A percentile compares a stretch with the other conserved stretches of the same genome.
Evolutionary conservation across 345 rosid genomes (phyloP).

Genomic region (Gossypium turneri): DNA sequence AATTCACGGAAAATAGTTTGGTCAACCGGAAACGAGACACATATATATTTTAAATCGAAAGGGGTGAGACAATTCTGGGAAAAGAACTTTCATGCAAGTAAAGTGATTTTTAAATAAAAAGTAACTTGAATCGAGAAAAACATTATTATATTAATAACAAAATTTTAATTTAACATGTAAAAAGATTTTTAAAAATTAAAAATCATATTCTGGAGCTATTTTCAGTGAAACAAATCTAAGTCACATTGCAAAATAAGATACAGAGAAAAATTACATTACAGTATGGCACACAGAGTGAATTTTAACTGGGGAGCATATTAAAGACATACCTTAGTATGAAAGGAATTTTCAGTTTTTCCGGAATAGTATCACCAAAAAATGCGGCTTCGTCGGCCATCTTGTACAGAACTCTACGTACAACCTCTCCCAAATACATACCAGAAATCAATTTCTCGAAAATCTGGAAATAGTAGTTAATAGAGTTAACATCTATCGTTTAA

Average conservation of each 20-base stretch:
- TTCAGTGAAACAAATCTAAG: background rate
- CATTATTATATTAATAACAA: too few relatives aligned
- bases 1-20: too few relatives aligned
- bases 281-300: background rate
- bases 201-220: too few relatives aligned
- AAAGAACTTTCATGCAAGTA: too few relatives aligned
- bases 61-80: too few relatives aligned
- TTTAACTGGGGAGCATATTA: background rate
- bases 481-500: background rate
- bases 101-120: too few relatives aligned
- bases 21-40: too few relatives aligned
- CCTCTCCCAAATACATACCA: constrained; percentile 85
- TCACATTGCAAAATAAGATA: background rate
- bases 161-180: too few relatives aligned
- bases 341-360: constrained; percentile 58
- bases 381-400: constrained; percentile 69
- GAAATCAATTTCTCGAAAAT: constrained; percentile 65
- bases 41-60: too few relatives aligned
- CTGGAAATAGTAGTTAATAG: constrained; percentile 36
- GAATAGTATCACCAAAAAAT: constrained; percentile 62
- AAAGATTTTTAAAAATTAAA: too few relatives aligned
- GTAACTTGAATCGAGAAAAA: too few relatives aligned
- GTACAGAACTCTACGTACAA: constrained; percentile 53
- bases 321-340: constrained; percentile 53
- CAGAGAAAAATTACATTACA: background rate